Evolutionary conservation across 2,329 filamentous ascomycete genomes (phyloP), one percentile per base, ranked within the genome.

Genomic region (Beauveria sp.): DNA sequence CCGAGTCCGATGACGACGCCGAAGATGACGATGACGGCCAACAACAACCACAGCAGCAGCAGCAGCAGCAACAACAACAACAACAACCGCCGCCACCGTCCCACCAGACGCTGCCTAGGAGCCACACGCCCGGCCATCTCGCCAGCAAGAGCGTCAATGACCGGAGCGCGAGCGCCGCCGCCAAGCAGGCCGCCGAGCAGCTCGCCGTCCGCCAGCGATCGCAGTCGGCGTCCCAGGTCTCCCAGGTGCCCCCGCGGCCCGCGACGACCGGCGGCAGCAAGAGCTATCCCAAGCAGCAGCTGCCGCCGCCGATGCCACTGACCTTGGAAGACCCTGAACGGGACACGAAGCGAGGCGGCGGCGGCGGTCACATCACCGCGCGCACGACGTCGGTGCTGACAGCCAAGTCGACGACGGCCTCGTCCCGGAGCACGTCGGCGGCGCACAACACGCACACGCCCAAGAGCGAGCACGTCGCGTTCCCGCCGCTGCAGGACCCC

Each of bases 71-170:
- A 40, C 68, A 68, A n/a, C 68, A 70, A 20, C 28, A 48, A 72
- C 26, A 24, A 76, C 34, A 68, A 69, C 59, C 71, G 55, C 71
- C 65, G 16, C 65, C 66, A 65, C 30, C 63, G 64, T 9, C 47
- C 44, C 30, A 58, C 10, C 24, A 28, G 61, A 69, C 78, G 53
- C 69, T 82, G 50, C 75, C 78, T 30, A 79, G 84, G 65, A 85
- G 80, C 68, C 84, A 87, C 69, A 87, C 84, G 1, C 84, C 84
- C 1, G 83, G 84, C 61, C 83, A 86, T 67, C 77, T 86, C 46
- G 74, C 84, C 14, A 79, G 80, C 65, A 85, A 82, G 73, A 84
- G 80, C 72, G 79, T 67, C 56, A 69, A 80, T 63, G 77, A 79
- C 59, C 75, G 75, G 63, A 77, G 78, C 62, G 76, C 77, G 56